Evolutionary conservation across 2,329 filamentous ascomycete genomes (phyloP).

Genomic region (Venturia nashicola): DNA sequence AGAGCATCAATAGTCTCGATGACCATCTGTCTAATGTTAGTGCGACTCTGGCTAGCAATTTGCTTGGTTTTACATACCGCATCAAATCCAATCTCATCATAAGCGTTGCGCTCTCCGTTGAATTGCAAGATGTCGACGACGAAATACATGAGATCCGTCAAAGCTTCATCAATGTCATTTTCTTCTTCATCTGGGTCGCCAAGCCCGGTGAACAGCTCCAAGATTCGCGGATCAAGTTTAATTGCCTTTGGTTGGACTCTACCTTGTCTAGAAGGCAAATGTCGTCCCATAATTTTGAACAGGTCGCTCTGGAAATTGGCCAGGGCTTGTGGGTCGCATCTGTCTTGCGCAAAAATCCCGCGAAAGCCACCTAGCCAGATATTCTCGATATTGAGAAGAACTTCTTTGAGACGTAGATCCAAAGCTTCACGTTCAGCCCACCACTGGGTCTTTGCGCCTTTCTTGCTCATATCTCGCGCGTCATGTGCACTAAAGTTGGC

Average conservation of each 20-base stretch:
- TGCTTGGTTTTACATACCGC: constrained; percentile 18
- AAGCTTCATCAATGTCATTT: constrained; percentile 68
- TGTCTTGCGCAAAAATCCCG: constrained; percentile 76
- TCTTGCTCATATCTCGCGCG: constrained; percentile 56
- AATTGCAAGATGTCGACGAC: constrained; percentile 95
- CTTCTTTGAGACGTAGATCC: constrained; percentile 62
- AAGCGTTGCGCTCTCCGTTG: constrained; percentile 89
- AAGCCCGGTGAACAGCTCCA: constrained; percentile 81
- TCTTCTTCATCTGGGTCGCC: constrained; percentile 58
- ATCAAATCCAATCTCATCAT: constrained; percentile 96
- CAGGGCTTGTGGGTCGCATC: constrained; percentile 50
- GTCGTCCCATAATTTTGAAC: constrained; percentile 64
- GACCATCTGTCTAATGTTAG: constrained; percentile 49
- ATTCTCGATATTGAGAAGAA: constrained; percentile 77
- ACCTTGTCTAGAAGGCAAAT: constrained; percentile 70
- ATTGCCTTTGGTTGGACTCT: constrained; percentile 37
- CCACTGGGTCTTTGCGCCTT: constrained; percentile 71
- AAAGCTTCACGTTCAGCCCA: constrained; percentile 76
- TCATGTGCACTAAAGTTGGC: constrained; percentile 78
- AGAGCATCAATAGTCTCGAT: constrained; percentile 80
- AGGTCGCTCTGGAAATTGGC: constrained; percentile 68
- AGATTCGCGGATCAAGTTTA: constrained; percentile 51
- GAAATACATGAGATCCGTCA: constrained; percentile 92
- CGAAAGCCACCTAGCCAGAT: constrained; percentile 93
- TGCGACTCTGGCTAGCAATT: not conserved